Percentiles rank a stretch among this genome's conserved stretches.
Conservation (phyloP, 345 rosid species). For the Punica granatum region DNA sequence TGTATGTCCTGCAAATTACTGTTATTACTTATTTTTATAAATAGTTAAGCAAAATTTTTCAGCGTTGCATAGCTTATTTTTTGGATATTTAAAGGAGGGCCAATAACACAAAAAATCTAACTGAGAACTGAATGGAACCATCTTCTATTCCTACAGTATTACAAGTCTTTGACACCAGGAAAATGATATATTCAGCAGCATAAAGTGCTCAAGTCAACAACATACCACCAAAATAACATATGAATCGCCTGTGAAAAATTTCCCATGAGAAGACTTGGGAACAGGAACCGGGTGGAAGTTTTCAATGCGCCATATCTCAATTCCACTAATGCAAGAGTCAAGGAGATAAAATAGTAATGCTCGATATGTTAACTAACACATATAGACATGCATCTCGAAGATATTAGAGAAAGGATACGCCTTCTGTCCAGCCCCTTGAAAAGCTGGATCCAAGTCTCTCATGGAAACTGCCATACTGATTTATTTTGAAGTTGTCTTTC, state of each 20-base stretch:
- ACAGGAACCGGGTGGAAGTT: conserved; percentile 63
- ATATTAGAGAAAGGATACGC: conserved; percentile 71
- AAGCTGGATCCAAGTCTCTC: conserved; percentile 96
- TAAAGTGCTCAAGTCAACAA: neutral
- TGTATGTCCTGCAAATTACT: neutral
- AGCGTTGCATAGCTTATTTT: neutral
- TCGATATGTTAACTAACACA: no score
- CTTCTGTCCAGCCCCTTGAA: conserved; percentile 96
- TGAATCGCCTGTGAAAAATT: conserved; percentile 93
- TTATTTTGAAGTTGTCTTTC: conserved; percentile 18
- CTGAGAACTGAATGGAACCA: neutral
- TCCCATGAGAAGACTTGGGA: conserved; percentile 70
- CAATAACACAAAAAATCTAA: neutral
- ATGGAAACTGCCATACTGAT: conserved; percentile 83
- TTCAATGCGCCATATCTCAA: conserved; percentile 97
- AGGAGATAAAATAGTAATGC: conserved; percentile 24
- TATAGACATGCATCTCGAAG: neutral
- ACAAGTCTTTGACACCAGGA: neutral
- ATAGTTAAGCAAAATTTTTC: no score
- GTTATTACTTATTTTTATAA: no score
- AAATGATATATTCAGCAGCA: neutral
- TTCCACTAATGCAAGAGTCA: conserved; percentile 56
- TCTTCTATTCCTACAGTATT: neutral
- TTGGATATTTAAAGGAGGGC: neutral
- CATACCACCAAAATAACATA: conserved; percentile 79